Evolutionary conservation across 1,284 basidiomycete species (phyloP).

Genomic region (Papiliotrema nemorosa): DNA sequence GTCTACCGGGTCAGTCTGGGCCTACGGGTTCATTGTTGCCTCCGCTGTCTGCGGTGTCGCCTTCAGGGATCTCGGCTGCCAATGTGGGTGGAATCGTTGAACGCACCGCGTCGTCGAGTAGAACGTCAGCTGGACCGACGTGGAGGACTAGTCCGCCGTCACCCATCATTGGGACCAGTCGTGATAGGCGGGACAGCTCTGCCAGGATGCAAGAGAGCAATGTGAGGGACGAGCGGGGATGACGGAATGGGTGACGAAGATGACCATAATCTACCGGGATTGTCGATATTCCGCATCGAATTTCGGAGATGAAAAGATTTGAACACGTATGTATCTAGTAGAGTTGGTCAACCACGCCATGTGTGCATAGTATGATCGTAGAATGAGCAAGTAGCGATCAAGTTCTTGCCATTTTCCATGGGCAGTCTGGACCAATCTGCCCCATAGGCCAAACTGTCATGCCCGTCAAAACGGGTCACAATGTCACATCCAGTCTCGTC

Average conservation of each 20-base stretch:
- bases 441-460: conserved; percentile 87
- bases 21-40: too few relatives aligned
- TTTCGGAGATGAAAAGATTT: too few relatives aligned
- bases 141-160: background rate
- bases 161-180: background rate
- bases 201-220: background rate
- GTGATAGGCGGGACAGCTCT: background rate
- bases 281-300: too few relatives aligned
- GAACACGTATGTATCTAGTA: too few relatives aligned
- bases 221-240: background rate
- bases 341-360: conserved; percentile 62
- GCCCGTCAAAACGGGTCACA: conserved; percentile 66
- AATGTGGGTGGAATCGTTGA: too few relatives aligned
- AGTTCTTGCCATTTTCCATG: conserved; percentile 48
- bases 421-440: conserved; percentile 78
- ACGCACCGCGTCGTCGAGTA: too few relatives aligned
- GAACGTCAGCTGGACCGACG: background rate
- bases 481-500: conserved; percentile 40
- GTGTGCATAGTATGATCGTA: conserved; percentile 84
- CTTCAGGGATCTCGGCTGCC: too few relatives aligned
- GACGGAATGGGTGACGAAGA: background rate
- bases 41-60: too few relatives aligned
- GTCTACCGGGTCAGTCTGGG: too few relatives aligned
- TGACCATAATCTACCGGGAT: too few relatives aligned
- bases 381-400: conserved; percentile 90